Evolutionary conservation across 768 basidiomycete genomes (phyloP), one percentile per base, ranked within the genome.

Genomic region (Pleurotus pulmonarius): DNA sequence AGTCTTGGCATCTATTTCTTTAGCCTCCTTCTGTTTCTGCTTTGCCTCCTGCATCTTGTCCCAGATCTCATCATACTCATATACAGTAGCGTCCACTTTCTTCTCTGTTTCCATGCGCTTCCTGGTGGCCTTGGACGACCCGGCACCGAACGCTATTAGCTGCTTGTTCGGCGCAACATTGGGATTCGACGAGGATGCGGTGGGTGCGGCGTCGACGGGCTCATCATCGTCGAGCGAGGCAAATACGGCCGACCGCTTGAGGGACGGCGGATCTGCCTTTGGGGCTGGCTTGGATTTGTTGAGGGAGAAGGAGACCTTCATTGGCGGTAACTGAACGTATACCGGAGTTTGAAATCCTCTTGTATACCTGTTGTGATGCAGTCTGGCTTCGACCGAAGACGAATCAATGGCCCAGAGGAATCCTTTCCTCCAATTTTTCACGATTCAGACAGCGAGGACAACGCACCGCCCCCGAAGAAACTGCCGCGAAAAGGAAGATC

Each of bases 21-120:
- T 92, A 2, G 74, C 78, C 62, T 82, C 81, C 65, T 93, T 91
- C 65, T 88, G 88, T 40, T 73, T 74, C 60, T 75, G 74, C 70
- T 94, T 92, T 0, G 85, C 88, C 61, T 88, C 83, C 71, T 98
- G 94, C 87, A 99, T 98, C 61, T 81, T 84, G 65, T 99, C 97
- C 82, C 88, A 98, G 3, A 98, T 86, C 70, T 92, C 94, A 67
- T 99, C 97, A 65, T 99, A 99, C 69, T 95, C 86, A 69, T 89
- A 98, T 3, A 95, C 90, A 0, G 87, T 88, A 43, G 81, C 66
- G 63, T 98, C 96, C 3, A 94, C 75, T 59, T 78, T 77, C 73
- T 85, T 81, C 68, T 95, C 94, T 49, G 82, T 82, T 59, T 91
- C 85, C 73, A 95, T 84, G 61, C 83, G 81, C 66, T 86, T 88